phyloP scores from a whole-genome alignment of 1,284 basidiomycete genomes.

The Cryptococcus jaspeensis region DNA sequence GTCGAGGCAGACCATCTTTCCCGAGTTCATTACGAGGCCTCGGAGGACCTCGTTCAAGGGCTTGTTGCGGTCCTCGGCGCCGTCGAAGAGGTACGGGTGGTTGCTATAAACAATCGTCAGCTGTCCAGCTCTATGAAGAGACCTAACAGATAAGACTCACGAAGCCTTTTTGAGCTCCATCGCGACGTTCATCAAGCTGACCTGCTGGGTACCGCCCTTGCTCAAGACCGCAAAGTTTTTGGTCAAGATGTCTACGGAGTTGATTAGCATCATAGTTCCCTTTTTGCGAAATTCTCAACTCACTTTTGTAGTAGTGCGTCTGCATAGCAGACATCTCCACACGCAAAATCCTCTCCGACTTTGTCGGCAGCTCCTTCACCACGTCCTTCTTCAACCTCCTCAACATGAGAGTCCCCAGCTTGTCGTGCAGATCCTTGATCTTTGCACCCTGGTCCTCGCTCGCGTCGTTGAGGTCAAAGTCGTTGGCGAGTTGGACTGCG shows the following conservation, averaged over 20 bases:
- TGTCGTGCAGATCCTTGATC: constrained; percentile 91
- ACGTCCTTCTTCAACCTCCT: constrained; percentile 95
- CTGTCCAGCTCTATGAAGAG: background rate
- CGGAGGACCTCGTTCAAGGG: constrained; percentile 78
- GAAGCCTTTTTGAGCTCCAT: constrained; percentile 98
- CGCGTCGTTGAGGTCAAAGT: constrained; percentile 89
- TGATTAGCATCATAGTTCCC: constrained; percentile 1
- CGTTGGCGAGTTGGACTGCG: constrained; percentile 70
- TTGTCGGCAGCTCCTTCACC: constrained; percentile 93
- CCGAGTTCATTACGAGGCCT: constrained; percentile 95
- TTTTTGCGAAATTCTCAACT: constrained; percentile 12
- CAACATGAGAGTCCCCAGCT: constrained; percentile 93
- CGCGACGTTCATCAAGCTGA: constrained; percentile 90
- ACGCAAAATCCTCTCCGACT: constrained; percentile 95
- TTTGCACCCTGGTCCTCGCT: constrained; percentile 77
- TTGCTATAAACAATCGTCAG: constrained; percentile 55
- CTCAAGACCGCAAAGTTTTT: constrained; percentile 93
- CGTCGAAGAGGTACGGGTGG: constrained; percentile 97
- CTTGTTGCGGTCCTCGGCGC: constrained; percentile 74
- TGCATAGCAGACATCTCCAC: constrained; percentile 98
- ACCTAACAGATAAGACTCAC: constrained; percentile 18
- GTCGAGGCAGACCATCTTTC: constrained; percentile 96
- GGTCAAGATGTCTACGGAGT: constrained; percentile 71
- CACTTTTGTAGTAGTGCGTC: constrained; percentile 95
- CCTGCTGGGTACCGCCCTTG: constrained; percentile 81